phyloP scores from a whole-genome alignment of 2,329 filamentous ascomycete genomes.

The Aspergillus udagawae region DNA sequence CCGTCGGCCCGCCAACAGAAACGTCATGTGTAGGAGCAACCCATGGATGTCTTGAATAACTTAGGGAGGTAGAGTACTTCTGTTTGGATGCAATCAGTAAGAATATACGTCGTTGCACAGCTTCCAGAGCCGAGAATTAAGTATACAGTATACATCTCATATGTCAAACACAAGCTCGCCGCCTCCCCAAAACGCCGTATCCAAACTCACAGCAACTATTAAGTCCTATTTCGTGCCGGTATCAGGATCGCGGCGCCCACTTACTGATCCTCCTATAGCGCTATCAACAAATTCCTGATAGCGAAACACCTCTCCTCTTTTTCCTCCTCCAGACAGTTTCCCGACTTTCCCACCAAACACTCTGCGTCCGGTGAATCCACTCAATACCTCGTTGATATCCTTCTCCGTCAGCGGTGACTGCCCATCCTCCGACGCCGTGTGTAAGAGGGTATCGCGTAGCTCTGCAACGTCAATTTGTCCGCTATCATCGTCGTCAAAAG shows the following conservation, averaged over 20 bases:
- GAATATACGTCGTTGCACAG: constrained; percentile 1
- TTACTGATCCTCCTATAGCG: constrained; percentile 51
- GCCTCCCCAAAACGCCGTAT: constrained; percentile 7
- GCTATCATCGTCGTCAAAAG: constrained; percentile 93
- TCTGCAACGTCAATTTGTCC: constrained; percentile 84
- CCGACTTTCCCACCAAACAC: constrained; percentile 64
- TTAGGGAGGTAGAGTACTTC: not conserved
- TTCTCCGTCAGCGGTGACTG: constrained; percentile 59
- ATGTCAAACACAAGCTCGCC: not conserved
- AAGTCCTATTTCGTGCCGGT: constrained; percentile 1
- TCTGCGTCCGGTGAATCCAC: constrained; percentile 76
- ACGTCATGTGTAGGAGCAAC: not conserved
- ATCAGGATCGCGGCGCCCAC: constrained; percentile 16
- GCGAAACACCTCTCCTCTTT: constrained; percentile 82
- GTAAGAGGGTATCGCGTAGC: constrained; percentile 74
- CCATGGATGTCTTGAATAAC: not conserved
- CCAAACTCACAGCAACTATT: not conserved
- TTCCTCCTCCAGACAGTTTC: constrained; percentile 49
- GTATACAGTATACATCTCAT: not conserved
- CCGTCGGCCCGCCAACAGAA: not conserved
- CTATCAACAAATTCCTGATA: constrained; percentile 88
- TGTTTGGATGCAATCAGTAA: not conserved
- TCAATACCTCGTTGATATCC: constrained; percentile 84
- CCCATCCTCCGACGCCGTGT: constrained; percentile 74
- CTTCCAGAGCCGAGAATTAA: constrained; percentile 6